Evolutionary conservation across 176 grass and related monocot genomes (phyloP).

Genomic region (Alopecurus myosuroides): DNA sequence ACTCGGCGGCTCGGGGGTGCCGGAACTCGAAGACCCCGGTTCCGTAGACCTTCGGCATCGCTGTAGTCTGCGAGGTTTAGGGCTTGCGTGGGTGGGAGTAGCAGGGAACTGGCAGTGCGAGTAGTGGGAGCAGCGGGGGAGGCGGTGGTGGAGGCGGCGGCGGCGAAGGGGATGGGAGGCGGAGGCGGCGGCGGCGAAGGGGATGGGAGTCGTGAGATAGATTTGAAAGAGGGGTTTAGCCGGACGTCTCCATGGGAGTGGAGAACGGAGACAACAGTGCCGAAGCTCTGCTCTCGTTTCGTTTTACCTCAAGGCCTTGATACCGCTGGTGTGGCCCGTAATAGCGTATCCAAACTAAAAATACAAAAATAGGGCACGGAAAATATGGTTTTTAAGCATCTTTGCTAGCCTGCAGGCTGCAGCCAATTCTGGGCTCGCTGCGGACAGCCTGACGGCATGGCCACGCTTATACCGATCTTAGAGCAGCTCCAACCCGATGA

Average conservation of each 20-base stretch:
- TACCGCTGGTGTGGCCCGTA: too few species aligned
- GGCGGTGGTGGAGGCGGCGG: background rate
- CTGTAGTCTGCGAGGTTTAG: background rate
- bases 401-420: too few species aligned
- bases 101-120: background rate
- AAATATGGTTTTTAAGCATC: too few species aligned
- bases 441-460: too few species aligned
- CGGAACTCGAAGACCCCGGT: slow-evolving; percentile 93
- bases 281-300: background rate
- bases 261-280: background rate
- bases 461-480: too few species aligned
- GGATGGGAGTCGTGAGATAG: background rate
- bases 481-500: too few species aligned
- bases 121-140: background rate
- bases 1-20: slow-evolving; percentile 82
- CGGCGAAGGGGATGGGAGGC: background rate
- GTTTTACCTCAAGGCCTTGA: background rate
- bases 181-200: background rate
- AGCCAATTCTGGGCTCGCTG: too few species aligned
- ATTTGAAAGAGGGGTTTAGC: slow-evolving; percentile 9
- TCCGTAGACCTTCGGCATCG: slow-evolving; percentile 96
- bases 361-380: too few species aligned
- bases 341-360: too few species aligned
- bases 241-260: slow-evolving; percentile 19
- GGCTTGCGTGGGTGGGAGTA: background rate